phyloP scores from a whole-genome alignment of 768 basidiomycete genomes.

The Naganishia antarctica region DNA sequence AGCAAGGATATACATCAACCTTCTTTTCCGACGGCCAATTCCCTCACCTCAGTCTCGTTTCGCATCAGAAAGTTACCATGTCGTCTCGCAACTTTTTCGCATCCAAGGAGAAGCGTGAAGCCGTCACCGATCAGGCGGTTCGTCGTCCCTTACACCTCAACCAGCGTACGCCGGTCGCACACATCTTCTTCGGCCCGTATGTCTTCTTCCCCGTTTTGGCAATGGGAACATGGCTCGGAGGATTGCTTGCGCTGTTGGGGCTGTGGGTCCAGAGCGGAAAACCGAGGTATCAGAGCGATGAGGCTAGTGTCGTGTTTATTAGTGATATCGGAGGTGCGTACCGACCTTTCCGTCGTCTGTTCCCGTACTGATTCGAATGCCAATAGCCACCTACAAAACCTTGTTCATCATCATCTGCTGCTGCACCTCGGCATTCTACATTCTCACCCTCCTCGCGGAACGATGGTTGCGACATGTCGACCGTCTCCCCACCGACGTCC shows the following conservation, averaged over 20 bases:
- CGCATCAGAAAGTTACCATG: too few relatives aligned
- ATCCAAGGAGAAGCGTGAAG: conserved; percentile 20
- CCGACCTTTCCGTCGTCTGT: background rate
- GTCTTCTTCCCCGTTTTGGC: conserved; percentile 28
- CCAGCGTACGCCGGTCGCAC: conserved; percentile 37
- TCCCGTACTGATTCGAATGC: background rate
- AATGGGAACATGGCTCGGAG: conserved; percentile 41
- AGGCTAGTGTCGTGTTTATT: conserved; percentile 47
- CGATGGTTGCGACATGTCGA: conserved; percentile 51
- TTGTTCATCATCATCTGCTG: conserved; percentile 35
- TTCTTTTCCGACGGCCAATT: too few relatives aligned
- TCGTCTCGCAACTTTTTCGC: conserved; percentile 8
- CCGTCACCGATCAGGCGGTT: background rate
- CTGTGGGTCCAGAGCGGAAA: conserved; percentile 45
- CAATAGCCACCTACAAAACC: conserved; percentile 22
- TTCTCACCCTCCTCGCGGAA: conserved; percentile 46
- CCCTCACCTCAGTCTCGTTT: too few relatives aligned
- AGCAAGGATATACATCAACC: too few relatives aligned
- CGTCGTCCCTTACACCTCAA: conserved; percentile 37
- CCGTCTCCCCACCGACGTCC: conserved; percentile 47
- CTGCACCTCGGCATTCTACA: conserved; percentile 44
- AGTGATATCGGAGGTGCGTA: conserved; percentile 46
- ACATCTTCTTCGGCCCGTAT: conserved; percentile 44
- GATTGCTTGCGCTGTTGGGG: conserved; percentile 41
- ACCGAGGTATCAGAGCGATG: conserved; percentile 42